These are phyloP conservation scores for Penicillium sp. DNA, from an alignment of 2,329 filamentous ascomycete genomes.

Conservation along the genomic window DNA sequence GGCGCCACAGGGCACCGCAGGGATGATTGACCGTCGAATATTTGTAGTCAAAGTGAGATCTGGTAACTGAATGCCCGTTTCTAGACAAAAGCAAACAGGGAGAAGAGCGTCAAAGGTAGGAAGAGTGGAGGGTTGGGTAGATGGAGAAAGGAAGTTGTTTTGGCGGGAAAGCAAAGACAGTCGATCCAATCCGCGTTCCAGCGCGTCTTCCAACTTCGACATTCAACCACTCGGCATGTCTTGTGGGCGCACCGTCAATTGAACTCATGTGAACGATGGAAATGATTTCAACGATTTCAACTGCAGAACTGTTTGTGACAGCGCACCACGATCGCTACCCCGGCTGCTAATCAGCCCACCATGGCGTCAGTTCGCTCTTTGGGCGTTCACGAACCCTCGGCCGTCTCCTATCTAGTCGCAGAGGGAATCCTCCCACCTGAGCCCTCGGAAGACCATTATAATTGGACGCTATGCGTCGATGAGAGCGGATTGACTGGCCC, in stretches of 20 bases:
- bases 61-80: not conserved
- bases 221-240: constrained; percentile 12
- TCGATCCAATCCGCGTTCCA: constrained; percentile 23
- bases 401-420: constrained; percentile 69
- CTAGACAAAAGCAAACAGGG: not conserved
- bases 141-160: constrained; percentile 23
- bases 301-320: constrained; percentile 17
- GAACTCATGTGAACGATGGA: constrained; percentile 21
- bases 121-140: constrained; percentile 11
- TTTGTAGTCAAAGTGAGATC: not conserved
- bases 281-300: constrained; percentile 18
- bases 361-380: constrained; percentile 91
- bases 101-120: not conserved
- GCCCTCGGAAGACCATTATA: constrained; percentile 56
- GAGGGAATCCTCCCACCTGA: constrained; percentile 67
- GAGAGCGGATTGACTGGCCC: constrained; percentile 35
- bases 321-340: constrained; percentile 15
- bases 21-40: not conserved
- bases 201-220: constrained; percentile 22
- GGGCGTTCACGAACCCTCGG: constrained; percentile 80
- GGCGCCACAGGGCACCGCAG: constrained; percentile 14
- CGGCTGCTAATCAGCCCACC: constrained; percentile 23
- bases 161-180: constrained; percentile 15
- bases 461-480: constrained; percentile 59
- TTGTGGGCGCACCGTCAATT: constrained; percentile 3